Conservation (phyloP, 805 yeast genomes). For the Saturnispora galanensis region DNA sequence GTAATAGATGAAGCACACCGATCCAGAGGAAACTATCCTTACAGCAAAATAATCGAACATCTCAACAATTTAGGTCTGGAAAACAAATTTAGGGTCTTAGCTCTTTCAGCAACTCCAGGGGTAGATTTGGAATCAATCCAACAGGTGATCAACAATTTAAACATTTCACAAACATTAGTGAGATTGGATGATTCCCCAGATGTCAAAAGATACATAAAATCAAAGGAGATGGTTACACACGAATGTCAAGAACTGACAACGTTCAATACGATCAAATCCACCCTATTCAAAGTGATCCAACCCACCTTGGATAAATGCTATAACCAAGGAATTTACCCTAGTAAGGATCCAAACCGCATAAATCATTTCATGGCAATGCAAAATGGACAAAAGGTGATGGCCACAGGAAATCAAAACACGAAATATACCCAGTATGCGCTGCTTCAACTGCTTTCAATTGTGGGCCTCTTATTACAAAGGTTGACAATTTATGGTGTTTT, state of each 20-base stretch:
- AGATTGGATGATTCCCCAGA: slow-evolving; percentile 81
- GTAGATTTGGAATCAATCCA: slow-evolving; percentile 82
- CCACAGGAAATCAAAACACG: slow-evolving; percentile 46
- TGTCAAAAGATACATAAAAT: slow-evolving; percentile 67
- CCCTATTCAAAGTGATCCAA: slow-evolving; percentile 51
- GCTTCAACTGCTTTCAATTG: slow-evolving; percentile 52
- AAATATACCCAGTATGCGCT: slow-evolving; percentile 65
- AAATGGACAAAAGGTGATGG: slow-evolving; percentile 47
- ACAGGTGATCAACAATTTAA: slow-evolving; percentile 62
- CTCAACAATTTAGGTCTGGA: slow-evolving; percentile 42
- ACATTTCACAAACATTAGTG: slow-evolving; percentile 70
- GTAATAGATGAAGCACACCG: slow-evolving; percentile 96
- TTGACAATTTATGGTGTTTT: slow-evolving; percentile 74
- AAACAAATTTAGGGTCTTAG: slow-evolving; percentile 52
- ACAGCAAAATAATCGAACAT: slow-evolving; percentile 69
- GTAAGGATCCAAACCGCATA: slow-evolving; percentile 55
- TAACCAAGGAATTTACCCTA: slow-evolving; percentile 50
- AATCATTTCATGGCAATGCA: slow-evolving; percentile 66
- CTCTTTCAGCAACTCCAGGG: slow-evolving; percentile 95
- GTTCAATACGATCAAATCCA: slow-evolving; percentile 44
- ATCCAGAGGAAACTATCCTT: slow-evolving; percentile 84
- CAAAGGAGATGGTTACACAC: slow-evolving; percentile 50
- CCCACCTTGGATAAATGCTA: slow-evolving; percentile 61
- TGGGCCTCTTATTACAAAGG: slow-evolving; percentile 62
- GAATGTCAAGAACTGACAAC: slow-evolving; percentile 45